Conservation (phyloP, 2,329 filamentous ascomycete species). For the Beauveria brongniartii region DNA sequence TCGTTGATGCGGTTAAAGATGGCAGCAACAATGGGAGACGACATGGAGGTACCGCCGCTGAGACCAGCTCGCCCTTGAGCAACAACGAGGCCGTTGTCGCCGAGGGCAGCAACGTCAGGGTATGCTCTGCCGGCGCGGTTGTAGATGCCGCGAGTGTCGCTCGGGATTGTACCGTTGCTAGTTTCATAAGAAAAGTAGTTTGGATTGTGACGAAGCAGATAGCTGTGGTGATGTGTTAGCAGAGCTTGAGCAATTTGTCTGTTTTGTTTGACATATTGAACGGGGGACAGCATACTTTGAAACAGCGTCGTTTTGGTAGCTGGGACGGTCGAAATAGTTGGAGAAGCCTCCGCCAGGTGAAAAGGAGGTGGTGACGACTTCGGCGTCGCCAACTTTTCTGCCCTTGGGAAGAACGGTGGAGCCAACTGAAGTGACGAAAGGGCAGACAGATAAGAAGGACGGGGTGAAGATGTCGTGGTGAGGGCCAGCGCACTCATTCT, state of each 20-base stretch:
- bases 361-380: slow-evolving; percentile 39
- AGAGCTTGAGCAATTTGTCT: background rate
- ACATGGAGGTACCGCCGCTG: slow-evolving; percentile 27
- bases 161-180: slow-evolving; percentile 23
- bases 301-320: slow-evolving; percentile 36
- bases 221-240: slow-evolving; percentile 19
- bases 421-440: slow-evolving; percentile 41
- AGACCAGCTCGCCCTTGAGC: slow-evolving; percentile 33
- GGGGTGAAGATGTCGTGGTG: slow-evolving; percentile 21
- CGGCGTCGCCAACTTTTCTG: slow-evolving; percentile 34
- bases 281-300: slow-evolving; percentile 10
- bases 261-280: no score
- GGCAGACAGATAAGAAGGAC: slow-evolving; percentile 31
- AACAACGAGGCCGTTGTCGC: slow-evolving; percentile 34
- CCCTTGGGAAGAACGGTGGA: slow-evolving; percentile 37
- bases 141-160: slow-evolving; percentile 32
- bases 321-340: slow-evolving; percentile 35
- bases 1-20: slow-evolving; percentile 16
- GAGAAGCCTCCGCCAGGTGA: slow-evolving; percentile 21
- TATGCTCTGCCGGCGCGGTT: slow-evolving; percentile 29
- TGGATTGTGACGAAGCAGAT: slow-evolving; percentile 21
- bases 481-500: slow-evolving; percentile 11
- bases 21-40: slow-evolving; percentile 14
- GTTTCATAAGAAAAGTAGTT: slow-evolving; percentile 22
- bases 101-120: slow-evolving; percentile 38